Evolutionary conservation across 805 yeast genomes (phyloP).

Genomic region (Suhomyces canberraensis): DNA sequence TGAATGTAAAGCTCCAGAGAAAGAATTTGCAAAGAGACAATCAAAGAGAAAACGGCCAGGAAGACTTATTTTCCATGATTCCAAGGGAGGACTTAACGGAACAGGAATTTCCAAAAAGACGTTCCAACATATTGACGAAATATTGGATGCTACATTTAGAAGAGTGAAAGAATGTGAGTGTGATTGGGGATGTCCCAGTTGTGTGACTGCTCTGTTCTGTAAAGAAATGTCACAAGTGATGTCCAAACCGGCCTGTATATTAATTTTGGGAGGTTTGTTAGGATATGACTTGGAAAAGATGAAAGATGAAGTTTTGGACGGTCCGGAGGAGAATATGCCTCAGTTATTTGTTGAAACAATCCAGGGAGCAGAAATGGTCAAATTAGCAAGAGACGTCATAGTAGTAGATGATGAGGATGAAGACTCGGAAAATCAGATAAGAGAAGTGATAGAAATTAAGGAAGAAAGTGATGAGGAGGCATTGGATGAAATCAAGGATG

Average conservation of each 20-base stretch:
- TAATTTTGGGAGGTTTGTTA: constrained; percentile 60
- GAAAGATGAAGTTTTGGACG: constrained; percentile 50
- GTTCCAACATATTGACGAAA: constrained; percentile 69
- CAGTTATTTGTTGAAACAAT: constrained; percentile 66
- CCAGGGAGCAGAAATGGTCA: constrained; percentile 51
- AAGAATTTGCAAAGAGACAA: constrained; percentile 81
- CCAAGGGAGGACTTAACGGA: constrained; percentile 76
- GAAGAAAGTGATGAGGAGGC: no score
- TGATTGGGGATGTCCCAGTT: constrained; percentile 78
- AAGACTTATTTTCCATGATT: constrained; percentile 77
- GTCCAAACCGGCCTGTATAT: constrained; percentile 80
- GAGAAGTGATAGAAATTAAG: constrained; percentile 21
- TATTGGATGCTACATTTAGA: constrained; percentile 57
- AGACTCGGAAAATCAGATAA: constrained; percentile 50
- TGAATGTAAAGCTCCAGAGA: constrained; percentile 97
- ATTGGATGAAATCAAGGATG: constrained; percentile 10
- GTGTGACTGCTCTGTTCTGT: constrained; percentile 83
- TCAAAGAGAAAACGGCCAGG: constrained; percentile 79
- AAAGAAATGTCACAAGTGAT: constrained; percentile 77
- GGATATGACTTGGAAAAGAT: constrained; percentile 50
- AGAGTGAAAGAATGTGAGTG: constrained; percentile 65
- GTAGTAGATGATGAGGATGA: no score
- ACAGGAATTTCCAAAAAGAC: constrained; percentile 79
- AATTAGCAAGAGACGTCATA: no score
- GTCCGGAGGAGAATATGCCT: constrained; percentile 79